Evolutionary conservation across 1,139 yeast genomes (phyloP).

Genomic region (Pichia sorboxylosa): DNA sequence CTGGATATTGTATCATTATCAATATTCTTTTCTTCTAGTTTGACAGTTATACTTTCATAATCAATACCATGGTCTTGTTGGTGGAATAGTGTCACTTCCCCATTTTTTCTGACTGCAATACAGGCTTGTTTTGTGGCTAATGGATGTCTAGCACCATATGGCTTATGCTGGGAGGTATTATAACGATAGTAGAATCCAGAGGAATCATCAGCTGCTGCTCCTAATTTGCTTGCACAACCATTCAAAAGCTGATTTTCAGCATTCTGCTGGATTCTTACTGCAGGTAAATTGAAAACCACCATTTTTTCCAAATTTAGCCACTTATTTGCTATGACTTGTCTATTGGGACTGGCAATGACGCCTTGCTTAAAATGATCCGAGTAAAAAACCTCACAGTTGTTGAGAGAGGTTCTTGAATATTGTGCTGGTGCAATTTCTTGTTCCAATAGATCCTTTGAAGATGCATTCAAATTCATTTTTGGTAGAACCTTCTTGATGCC

Average conservation of each 20-base stretch:
- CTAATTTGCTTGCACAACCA: constrained; percentile 25
- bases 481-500: constrained; percentile 20
- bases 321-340: constrained; percentile 41
- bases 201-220: constrained; percentile 25
- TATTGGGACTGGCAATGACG: constrained; percentile 13
- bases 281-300: constrained; percentile 43
- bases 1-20: constrained; percentile 24
- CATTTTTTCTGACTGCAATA: constrained; percentile 52
- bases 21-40: constrained; percentile 11
- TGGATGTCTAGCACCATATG: constrained; percentile 62
- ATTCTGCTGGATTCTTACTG: constrained; percentile 25
- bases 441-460: no score
- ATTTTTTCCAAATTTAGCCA: constrained; percentile 67
- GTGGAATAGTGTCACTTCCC: constrained; percentile 45
- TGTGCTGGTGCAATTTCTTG: constrained; percentile 17
- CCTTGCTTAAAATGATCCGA: constrained; percentile 12
- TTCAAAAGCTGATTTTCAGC: constrained; percentile 18
- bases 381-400: constrained; percentile 25
- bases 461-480: constrained; percentile 19
- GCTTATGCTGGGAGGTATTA: constrained; percentile 45
- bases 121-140: constrained; percentile 61
- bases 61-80: constrained; percentile 56
- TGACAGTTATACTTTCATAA: constrained; percentile 29
- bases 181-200: constrained; percentile 32
- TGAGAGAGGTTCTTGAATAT: constrained; percentile 24